Evolutionary conservation across 495 filamentous ascomycete genomes (phyloP).

Genomic region (Xylaria venustula): DNA sequence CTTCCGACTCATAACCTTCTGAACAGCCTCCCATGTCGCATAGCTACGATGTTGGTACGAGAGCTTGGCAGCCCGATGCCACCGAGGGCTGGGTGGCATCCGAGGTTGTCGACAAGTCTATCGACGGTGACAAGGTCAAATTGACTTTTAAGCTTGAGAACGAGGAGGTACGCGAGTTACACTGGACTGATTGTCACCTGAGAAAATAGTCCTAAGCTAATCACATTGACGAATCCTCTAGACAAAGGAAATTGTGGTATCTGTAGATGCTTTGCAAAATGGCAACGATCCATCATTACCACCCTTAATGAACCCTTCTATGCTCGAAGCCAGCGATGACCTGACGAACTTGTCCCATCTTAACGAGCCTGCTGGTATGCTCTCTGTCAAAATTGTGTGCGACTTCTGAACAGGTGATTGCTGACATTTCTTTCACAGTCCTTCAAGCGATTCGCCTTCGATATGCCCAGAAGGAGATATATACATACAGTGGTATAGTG

Average conservation of each 20-base stretch:
- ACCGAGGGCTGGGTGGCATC: conserved; percentile 97
- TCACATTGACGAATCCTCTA: conserved; percentile 30
- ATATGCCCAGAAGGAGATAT: conserved; percentile 98
- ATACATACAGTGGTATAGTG: conserved; percentile 99
- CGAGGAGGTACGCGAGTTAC: conserved; percentile 72
- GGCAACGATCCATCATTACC: conserved; percentile 71
- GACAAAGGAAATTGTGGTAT: conserved; percentile 80
- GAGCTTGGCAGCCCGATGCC: conserved; percentile 96
- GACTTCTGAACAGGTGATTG: no score
- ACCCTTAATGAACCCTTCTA: conserved; percentile 95
- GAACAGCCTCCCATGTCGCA: conserved; percentile 72
- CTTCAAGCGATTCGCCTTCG: conserved; percentile 96
- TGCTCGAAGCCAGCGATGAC: conserved; percentile 98
- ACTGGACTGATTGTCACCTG: conserved; percentile 19
- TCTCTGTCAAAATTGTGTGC: background rate
- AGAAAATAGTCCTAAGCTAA: background rate
- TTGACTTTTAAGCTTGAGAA: conserved; percentile 85
- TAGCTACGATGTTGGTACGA: conserved; percentile 93
- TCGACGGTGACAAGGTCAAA: conserved; percentile 80
- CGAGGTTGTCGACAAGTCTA: conserved; percentile 83
- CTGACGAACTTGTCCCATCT: conserved; percentile 96
- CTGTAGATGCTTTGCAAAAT: conserved; percentile 70
- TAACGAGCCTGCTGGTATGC: conserved; percentile 94
- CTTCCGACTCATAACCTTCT: conserved; percentile 4
- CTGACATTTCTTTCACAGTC: conserved; percentile 53